Conservation (phyloP, 345 rosid genomes). For the Balakata baccata region DNA sequence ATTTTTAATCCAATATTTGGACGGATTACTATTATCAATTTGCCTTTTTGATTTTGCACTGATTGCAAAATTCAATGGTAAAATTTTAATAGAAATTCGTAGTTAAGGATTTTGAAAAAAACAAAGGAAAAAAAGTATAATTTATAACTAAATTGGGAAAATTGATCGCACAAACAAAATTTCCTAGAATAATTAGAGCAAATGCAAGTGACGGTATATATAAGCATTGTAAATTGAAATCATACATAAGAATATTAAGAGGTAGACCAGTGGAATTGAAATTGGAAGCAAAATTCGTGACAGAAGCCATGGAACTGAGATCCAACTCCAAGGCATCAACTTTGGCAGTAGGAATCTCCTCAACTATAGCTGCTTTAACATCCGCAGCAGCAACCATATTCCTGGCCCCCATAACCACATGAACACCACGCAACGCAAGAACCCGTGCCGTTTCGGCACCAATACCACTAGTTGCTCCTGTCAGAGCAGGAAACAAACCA, state of each 20-base stretch:
- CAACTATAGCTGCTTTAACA: background rate
- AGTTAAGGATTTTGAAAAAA: no score
- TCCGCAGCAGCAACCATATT: constrained; percentile 6
- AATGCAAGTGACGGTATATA: background rate
- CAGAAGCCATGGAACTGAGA: constrained; percentile 10
- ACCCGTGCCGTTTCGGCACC: constrained; percentile 9
- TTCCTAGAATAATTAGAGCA: no score
- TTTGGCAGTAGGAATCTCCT: background rate
- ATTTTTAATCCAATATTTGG: background rate
- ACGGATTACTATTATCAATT: no score
- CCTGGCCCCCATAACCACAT: constrained; percentile 7
- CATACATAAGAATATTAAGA: constrained; percentile 5
- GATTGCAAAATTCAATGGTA: no score
- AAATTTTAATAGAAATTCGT: no score
- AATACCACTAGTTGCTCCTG: background rate
- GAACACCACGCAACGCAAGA: constrained; percentile 12
- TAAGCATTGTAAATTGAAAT: background rate
- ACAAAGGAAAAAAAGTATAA: no score
- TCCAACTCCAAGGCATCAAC: constrained; percentile 10
- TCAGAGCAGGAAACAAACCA: background rate
- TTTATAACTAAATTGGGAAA: no score
- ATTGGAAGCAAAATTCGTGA: background rate
- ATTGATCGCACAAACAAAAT: no score
- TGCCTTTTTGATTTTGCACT: no score
- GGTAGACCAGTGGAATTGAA: constrained; percentile 3